Percentiles rank a stretch among this genome's conserved stretches.
Evolutionary conservation across 345 rosid species (phyloP).

Genomic region (Sonneratia caseolaris): DNA sequence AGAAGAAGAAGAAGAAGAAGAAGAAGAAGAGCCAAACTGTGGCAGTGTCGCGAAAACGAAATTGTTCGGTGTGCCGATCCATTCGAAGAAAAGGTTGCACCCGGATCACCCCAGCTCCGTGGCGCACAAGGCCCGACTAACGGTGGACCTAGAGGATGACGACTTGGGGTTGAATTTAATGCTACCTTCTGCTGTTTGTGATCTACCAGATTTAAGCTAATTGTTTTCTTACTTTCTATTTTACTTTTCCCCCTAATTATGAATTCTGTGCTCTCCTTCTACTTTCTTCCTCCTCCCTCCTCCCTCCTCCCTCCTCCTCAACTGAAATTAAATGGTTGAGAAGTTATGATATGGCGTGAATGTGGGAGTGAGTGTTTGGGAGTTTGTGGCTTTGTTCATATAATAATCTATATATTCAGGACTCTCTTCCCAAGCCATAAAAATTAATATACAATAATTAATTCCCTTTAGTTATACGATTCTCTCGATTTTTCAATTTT

Average conservation of each 20-base stretch:
- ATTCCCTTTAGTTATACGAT: no score
- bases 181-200: conserved; percentile 38
- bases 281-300: not conserved
- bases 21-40: conserved; percentile 17
- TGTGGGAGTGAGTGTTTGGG: not conserved
- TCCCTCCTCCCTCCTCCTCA: no score
- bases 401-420: not conserved
- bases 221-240: not conserved
- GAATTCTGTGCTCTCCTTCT: not conserved
- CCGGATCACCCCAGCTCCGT: conserved; percentile 19
- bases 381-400: not conserved
- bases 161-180: conserved; percentile 78
- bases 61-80: conserved; percentile 70
- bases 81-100: conserved; percentile 43
- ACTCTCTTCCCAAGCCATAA: not conserved
- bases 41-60: conserved; percentile 21
- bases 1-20: conserved; percentile 15
- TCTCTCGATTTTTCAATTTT: no score
- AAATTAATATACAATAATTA: not conserved
- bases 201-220: not conserved
- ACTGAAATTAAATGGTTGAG: not conserved
- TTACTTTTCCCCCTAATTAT: not conserved
- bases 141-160: conserved; percentile 42
- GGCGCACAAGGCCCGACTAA: conserved; percentile 47
- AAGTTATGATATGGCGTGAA: not conserved